Evolutionary conservation across 1,284 basidiomycete genomes (phyloP), one percentile per base, ranked within the genome.

Genomic region (Ustilago cynodontis): DNA sequence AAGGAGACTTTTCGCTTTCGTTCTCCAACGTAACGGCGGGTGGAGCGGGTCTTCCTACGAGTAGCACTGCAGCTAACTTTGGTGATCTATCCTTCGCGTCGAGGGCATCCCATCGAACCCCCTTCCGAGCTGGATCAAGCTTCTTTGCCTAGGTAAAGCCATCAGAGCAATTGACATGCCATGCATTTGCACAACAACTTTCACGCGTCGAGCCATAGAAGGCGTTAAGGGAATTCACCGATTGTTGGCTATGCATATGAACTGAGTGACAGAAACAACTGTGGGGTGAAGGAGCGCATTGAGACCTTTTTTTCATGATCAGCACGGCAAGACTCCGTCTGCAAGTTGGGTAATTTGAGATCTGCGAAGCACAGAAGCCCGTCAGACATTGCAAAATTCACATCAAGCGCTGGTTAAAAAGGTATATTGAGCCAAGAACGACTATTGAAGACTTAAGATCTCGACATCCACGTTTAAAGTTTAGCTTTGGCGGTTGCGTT

Each of bases 41-140:
- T 22, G 61, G 39, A 29, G 26, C 49, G 14, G 50, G 59, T 0
- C n/a, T 76, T 13, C 68, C 73, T 43, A 65, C 54, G 1, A 76
- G 73, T 43, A 76, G 73, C 47, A 76, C 73, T 26, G 56, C 59
- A 5, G 60, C 58, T 39, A 71, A 65, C 53, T 51, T 76, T 18
- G 59, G 33, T 20, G 65, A 69, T 24, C 37, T 65, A 6, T 49
- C 65, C 5, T 52, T 59, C 14, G 51, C 49, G 20, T 65, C 65
- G 7, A 45, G 62, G 20, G 45, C 67, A 18, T 47, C 61, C 2
- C 26, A 54, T 13, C 58, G 62, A 4, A 39, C 53, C 2, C 54
- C 60, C 22, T 65, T 63, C 5, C 61, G 68, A 50, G 61, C 68
- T 9, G 67, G 61, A 20, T 71, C 59, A 41, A 61, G 63, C 39